Percentiles rank a stretch among this genome's conserved stretches.
These are phyloP conservation scores for Rhexocercosporidium sp. DNA, from an alignment of 2,329 filamentous ascomycete genomes.

Conservation along the genomic window DNA sequence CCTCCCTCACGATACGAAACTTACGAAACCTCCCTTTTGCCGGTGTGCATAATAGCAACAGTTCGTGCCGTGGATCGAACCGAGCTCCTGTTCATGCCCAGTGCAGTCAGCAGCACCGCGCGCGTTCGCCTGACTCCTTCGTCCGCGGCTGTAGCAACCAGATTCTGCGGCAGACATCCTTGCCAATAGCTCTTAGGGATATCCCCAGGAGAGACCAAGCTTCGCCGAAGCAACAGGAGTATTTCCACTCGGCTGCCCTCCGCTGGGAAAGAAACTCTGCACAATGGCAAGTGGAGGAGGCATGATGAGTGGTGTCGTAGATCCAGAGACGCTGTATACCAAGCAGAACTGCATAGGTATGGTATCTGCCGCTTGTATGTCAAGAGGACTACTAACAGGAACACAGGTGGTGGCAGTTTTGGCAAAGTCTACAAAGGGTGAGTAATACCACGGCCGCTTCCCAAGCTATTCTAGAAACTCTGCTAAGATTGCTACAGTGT, in stretches of 20 bases:
- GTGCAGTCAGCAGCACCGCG: background rate
- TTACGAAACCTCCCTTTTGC: background rate
- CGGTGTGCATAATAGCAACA: background rate
- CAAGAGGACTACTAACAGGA: conserved; percentile 35
- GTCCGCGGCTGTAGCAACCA: conserved; percentile 11
- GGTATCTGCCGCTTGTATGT: conserved; percentile 36
- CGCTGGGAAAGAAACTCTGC: conserved; percentile 11
- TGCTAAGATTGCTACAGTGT: conserved; percentile 60
- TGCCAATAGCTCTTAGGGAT: conserved; percentile 15
- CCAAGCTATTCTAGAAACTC: conserved; percentile 12
- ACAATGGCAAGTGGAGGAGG: conserved; percentile 40
- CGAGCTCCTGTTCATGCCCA: conserved; percentile 14
- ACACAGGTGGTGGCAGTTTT: conserved; percentile 91
- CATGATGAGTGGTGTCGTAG: conserved; percentile 60
- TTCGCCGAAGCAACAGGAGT: conserved; percentile 12
- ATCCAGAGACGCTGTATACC: conserved; percentile 91
- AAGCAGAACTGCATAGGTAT: conserved; percentile 89
- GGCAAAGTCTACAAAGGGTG: conserved; percentile 99
- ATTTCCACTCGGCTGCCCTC: conserved; percentile 5
- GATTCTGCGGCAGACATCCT: conserved; percentile 21
- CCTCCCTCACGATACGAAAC: background rate
- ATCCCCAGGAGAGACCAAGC: conserved; percentile 17
- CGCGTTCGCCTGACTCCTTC: background rate
- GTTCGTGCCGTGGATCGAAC: background rate
- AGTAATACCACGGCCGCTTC: conserved; percentile 33